These are phyloP conservation scores for Nicotiana benthamiana DNA, from an alignment of 257 asterid species.

Conservation along the genomic window DNA sequence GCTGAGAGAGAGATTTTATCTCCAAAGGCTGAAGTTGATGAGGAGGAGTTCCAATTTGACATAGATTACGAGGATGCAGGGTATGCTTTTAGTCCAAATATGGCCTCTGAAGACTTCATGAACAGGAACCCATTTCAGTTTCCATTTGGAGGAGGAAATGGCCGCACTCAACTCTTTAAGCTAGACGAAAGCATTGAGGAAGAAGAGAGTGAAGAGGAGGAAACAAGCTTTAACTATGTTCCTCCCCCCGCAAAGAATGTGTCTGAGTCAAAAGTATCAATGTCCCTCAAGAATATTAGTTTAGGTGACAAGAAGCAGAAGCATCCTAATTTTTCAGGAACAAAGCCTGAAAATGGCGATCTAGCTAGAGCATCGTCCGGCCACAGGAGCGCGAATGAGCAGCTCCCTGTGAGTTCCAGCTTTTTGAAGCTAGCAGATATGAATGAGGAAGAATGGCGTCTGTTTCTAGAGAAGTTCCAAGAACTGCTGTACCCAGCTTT, in stretches of 20 bases:
- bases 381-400: slow-evolving; percentile 90
- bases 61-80: slow-evolving; percentile 68
- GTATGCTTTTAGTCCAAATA: slow-evolving; percentile 22
- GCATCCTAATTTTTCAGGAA: slow-evolving; percentile 34
- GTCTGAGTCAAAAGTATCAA: slow-evolving; percentile 40
- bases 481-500: slow-evolving; percentile 75
- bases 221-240: slow-evolving; percentile 18
- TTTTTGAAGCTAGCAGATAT: slow-evolving; percentile 87
- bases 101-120: slow-evolving; percentile 28
- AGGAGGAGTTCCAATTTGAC: slow-evolving; percentile 58
- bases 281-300: slow-evolving; percentile 44
- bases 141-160: slow-evolving; percentile 43
- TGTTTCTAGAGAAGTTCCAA: slow-evolving; percentile 73
- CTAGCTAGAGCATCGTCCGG: slow-evolving; percentile 58
- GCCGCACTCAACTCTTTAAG: slow-evolving; percentile 51
- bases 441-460: slow-evolving; percentile 73
- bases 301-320: slow-evolving; percentile 58
- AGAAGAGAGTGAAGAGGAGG: slow-evolving; percentile 46
- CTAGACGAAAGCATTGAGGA: slow-evolving; percentile 67
- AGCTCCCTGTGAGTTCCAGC: slow-evolving; percentile 67
- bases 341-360: slow-evolving; percentile 34
- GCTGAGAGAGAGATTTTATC: slow-evolving; percentile 42
- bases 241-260: slow-evolving; percentile 22
- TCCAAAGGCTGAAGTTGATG: slow-evolving; percentile 39
- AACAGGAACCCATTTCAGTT: slow-evolving; percentile 35